Conservation (phyloP, 192 early-diverging fungal species). For the Linnemannia elongata region DNA sequence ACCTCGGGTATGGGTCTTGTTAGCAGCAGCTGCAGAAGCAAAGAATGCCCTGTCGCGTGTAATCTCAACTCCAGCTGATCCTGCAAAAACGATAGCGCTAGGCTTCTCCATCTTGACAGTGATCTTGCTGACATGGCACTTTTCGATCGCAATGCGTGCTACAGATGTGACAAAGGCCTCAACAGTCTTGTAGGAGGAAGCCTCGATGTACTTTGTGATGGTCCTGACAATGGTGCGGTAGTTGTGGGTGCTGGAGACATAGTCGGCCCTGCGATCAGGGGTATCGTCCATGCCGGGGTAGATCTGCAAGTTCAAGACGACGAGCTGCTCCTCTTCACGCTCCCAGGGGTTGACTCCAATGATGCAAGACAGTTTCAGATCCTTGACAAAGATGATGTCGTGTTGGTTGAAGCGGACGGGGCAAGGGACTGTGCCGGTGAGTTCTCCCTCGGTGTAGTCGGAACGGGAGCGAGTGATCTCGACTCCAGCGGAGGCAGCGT, state of each 20-base stretch:
- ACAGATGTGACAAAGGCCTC: slow-evolving; percentile 92
- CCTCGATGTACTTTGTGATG: slow-evolving; percentile 85
- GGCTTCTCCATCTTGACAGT: slow-evolving; percentile 95
- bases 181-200: slow-evolving; percentile 92
- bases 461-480: slow-evolving; percentile 85
- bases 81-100: slow-evolving; percentile 92
- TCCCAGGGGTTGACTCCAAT: slow-evolving; percentile 98
- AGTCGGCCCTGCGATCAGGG: slow-evolving; percentile 60
- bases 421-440: slow-evolving; percentile 46
- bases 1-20: slow-evolving; percentile 33
- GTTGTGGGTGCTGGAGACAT: slow-evolving; percentile 83
- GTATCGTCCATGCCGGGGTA: slow-evolving; percentile 63
- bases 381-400: slow-evolving; percentile 90
- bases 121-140: slow-evolving; percentile 90
- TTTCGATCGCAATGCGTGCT: slow-evolving; percentile 80
- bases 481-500: slow-evolving; percentile 90
- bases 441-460: slow-evolving; percentile 45
- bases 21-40: slow-evolving; percentile 22
- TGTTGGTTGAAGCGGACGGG: slow-evolving; percentile 59
- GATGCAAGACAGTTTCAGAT: slow-evolving; percentile 84
- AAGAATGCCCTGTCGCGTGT: slow-evolving; percentile 76
- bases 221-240: slow-evolving; percentile 91
- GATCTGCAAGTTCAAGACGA: slow-evolving; percentile 85
- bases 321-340: slow-evolving; percentile 91
- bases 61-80: slow-evolving; percentile 91